Conservation (phyloP, 2,329 filamentous ascomycete genomes). For the Colletotrichum tamarilloi region DNA sequence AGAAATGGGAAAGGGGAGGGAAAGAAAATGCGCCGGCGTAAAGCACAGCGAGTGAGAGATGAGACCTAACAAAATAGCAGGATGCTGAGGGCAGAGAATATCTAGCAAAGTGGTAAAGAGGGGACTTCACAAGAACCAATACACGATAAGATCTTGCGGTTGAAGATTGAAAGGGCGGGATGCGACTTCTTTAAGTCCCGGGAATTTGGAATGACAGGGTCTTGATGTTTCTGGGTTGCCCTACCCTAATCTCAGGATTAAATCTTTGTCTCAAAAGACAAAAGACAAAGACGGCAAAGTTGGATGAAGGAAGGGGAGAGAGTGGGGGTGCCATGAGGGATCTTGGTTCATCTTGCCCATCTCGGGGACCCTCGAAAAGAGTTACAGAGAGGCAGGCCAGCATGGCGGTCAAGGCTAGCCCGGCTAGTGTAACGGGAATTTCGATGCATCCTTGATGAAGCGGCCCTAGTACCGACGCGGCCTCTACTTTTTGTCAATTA, state of each 20-base stretch:
- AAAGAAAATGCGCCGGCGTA: background rate
- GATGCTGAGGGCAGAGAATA: background rate
- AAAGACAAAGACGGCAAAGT: conserved; percentile 14
- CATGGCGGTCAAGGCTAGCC: background rate
- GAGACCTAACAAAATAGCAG: conserved; percentile 18
- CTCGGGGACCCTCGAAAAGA: background rate
- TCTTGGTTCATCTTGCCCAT: conserved; percentile 19
- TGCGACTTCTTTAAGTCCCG: conserved; percentile 10
- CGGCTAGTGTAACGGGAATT: conserved; percentile 5
- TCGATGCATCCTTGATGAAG: conserved; percentile 5
- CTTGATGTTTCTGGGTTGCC: background rate
- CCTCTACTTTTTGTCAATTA: background rate
- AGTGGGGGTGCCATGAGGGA: conserved; percentile 24
- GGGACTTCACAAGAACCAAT: background rate
- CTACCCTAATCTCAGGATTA: conserved; percentile 32
- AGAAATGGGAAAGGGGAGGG: background rate
- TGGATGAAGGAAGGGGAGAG: background rate
- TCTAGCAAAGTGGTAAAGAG: background rate
- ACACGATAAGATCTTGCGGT: background rate
- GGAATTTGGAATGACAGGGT: background rate
- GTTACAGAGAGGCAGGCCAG: conserved; percentile 11
- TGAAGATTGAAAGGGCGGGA: background rate
- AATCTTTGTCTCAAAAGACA: conserved; percentile 16
- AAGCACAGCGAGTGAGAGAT: conserved; percentile 10
- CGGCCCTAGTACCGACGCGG: background rate